A percentile compares a stretch with the other conserved stretches of the same genome.
Conservation (phyloP, 2,329 filamentous ascomycete species). For the Ophiosphaerella korrae region DNA sequence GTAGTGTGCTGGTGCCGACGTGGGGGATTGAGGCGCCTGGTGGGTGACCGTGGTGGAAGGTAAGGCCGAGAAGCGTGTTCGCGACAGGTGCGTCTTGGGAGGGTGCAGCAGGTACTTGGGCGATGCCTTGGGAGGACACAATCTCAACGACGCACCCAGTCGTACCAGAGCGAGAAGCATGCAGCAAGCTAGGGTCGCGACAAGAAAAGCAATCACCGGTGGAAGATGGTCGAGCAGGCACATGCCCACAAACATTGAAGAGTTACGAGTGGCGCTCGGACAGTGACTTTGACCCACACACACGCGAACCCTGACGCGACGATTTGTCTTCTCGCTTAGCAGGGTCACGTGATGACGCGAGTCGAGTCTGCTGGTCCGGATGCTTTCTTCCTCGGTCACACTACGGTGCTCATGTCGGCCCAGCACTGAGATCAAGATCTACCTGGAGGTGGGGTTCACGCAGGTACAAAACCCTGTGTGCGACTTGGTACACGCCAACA, state of each 20-base stretch:
- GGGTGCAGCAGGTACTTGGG: constrained; percentile 22
- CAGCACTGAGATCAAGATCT: not conserved
- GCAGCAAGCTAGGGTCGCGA: constrained; percentile 40
- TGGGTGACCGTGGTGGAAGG: constrained; percentile 2
- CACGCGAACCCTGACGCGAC: constrained; percentile 23
- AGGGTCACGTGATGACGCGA: constrained; percentile 5
- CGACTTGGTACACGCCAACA: no score
- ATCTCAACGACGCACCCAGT: constrained; percentile 42
- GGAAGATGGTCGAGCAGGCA: constrained; percentile 24
- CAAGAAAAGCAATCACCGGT: constrained; percentile 31
- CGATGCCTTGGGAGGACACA: constrained; percentile 30
- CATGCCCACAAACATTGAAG: constrained; percentile 23
- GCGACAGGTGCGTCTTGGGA: constrained; percentile 25
- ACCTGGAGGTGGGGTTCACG: no score
- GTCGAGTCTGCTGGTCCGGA: not conserved
- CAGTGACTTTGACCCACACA: constrained; percentile 4
- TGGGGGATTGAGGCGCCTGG: not conserved
- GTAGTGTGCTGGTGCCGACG: constrained; percentile 14
- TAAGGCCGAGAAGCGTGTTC: constrained; percentile 20
- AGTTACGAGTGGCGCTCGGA: constrained; percentile 18
- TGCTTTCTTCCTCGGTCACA: constrained; percentile 2
- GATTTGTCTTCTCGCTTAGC: constrained; percentile 4
- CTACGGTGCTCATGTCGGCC: not conserved
- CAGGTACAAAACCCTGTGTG: no score
- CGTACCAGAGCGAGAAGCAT: constrained; percentile 42